These are phyloP conservation scores for Posidonia australis DNA, from an alignment of 106 monocot genomes.

Conservation along the genomic window DNA sequence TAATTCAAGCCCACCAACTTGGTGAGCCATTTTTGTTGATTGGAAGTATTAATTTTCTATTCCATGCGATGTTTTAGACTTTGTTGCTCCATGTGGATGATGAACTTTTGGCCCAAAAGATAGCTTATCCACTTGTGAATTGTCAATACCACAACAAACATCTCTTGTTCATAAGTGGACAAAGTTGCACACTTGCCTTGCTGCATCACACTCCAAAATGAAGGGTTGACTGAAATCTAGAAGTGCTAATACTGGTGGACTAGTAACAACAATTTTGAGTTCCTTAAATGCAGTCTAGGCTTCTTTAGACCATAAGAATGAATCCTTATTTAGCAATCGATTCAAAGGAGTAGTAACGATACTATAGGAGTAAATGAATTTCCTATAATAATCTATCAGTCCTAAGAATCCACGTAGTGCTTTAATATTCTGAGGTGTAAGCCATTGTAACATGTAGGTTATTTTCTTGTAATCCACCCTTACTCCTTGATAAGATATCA, in stretches of 20 bases:
- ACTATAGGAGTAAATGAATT: background rate
- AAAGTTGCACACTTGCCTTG: background rate
- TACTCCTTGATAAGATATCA: background rate
- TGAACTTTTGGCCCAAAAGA: background rate
- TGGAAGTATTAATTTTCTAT: background rate
- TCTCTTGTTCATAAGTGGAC: conserved; percentile 5
- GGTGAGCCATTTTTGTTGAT: background rate
- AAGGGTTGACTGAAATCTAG: conserved; percentile 1
- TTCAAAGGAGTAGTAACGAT: background rate
- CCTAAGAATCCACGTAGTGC: background rate
- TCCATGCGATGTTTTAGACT: background rate
- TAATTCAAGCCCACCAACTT: conserved; percentile 7
- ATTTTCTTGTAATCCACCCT: background rate
- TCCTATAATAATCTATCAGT: background rate
- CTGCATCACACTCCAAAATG: conserved; percentile 1
- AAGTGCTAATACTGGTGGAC: background rate
- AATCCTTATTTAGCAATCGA: background rate
- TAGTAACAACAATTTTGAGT: background rate
- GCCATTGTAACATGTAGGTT: background rate
- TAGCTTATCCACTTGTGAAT: conserved; percentile 2
- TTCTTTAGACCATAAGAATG: background rate
- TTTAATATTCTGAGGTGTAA: background rate
- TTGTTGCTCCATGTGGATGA: background rate
- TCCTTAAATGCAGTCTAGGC: background rate
- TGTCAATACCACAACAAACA: background rate